phyloP scores from a whole-genome alignment of 2,329 filamentous ascomycete species.

The Talaromyces islandicus region DNA sequence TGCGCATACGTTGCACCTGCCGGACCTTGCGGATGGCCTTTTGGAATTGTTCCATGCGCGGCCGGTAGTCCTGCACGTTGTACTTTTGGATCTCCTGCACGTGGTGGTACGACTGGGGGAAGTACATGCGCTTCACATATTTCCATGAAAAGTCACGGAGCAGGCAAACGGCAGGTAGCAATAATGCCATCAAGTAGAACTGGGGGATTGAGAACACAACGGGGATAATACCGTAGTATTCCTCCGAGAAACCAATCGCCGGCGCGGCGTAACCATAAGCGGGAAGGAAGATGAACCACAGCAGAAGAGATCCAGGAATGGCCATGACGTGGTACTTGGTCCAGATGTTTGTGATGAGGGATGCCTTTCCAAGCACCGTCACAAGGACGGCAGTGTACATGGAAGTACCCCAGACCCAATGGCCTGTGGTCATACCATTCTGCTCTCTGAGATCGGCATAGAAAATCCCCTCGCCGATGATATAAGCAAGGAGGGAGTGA shows the following conservation, averaged over 20 bases:
- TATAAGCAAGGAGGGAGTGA: constrained; percentile 89
- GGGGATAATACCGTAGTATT: constrained; percentile 80
- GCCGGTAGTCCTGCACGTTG: constrained; percentile 97
- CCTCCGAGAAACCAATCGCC: constrained; percentile 69
- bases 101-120: constrained; percentile 91
- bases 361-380: constrained; percentile 90
- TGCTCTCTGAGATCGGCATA: constrained; percentile 69
- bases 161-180: constrained; percentile 74
- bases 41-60: constrained; percentile 99
- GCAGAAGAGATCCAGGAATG: constrained; percentile 84
- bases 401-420: constrained; percentile 98
- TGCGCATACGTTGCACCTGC: constrained; percentile 98
- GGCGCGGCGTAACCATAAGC: constrained; percentile 83
- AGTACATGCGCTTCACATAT: constrained; percentile 96
- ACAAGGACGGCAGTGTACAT: constrained; percentile 90
- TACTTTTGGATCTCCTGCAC: constrained; percentile 99
- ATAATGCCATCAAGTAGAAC: constrained; percentile 87
- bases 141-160: constrained; percentile 92
- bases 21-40: constrained; percentile 98
- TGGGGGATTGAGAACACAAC: constrained; percentile 72
- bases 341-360: constrained; percentile 94
- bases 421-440: constrained; percentile 77
- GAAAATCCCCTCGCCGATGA: constrained; percentile 76
- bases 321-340: constrained; percentile 96
- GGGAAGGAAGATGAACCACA: constrained; percentile 89